Evolutionary conservation across 495 filamentous ascomycete genomes (phyloP).

Genomic region (Staphylotrichum longicolle): DNA sequence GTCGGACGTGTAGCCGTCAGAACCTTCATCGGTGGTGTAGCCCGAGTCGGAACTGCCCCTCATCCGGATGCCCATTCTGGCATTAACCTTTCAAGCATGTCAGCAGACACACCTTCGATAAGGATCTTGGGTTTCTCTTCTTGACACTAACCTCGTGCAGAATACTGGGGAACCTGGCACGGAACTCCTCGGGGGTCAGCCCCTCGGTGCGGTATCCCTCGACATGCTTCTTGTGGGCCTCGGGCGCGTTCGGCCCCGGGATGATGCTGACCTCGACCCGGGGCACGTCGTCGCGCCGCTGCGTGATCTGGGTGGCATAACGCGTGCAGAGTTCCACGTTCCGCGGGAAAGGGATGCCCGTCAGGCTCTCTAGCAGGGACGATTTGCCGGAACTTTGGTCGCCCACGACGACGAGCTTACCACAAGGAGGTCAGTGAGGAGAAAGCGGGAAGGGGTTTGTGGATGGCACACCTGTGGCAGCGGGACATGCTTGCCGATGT

Average conservation of each 20-base stretch:
- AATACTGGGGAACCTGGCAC: conserved; percentile 26
- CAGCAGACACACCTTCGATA: background rate
- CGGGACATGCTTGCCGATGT: conserved; percentile 39
- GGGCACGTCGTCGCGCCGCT: conserved; percentile 28
- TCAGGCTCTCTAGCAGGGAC: conserved; percentile 50
- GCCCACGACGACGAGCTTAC: conserved; percentile 45
- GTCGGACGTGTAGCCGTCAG: background rate
- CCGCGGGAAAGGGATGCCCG: conserved; percentile 47
- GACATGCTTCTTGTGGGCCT: conserved; percentile 21
- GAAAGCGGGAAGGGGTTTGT: background rate
- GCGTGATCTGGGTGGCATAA: conserved; percentile 56
- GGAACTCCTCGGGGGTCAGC: conserved; percentile 19
- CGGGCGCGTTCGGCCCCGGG: conserved; percentile 35
- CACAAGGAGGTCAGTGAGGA: conserved; percentile 5
- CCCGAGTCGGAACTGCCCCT: conserved; percentile 1
- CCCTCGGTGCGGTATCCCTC: conserved; percentile 19
- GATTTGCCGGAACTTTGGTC: conserved; percentile 52
- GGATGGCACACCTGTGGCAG: conserved; percentile 34
- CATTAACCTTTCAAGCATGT: conserved; percentile 31
- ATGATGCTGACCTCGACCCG: conserved; percentile 43
- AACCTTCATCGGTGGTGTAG: background rate
- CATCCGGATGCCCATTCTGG: conserved; percentile 38
- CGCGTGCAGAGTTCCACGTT: conserved; percentile 51
- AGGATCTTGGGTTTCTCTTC: too few species aligned
- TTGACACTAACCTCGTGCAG: conserved; percentile 25